Conservation (phyloP, 2,329 filamentous ascomycete genomes). For the Coniosporium tulheliwenetii region DNA sequence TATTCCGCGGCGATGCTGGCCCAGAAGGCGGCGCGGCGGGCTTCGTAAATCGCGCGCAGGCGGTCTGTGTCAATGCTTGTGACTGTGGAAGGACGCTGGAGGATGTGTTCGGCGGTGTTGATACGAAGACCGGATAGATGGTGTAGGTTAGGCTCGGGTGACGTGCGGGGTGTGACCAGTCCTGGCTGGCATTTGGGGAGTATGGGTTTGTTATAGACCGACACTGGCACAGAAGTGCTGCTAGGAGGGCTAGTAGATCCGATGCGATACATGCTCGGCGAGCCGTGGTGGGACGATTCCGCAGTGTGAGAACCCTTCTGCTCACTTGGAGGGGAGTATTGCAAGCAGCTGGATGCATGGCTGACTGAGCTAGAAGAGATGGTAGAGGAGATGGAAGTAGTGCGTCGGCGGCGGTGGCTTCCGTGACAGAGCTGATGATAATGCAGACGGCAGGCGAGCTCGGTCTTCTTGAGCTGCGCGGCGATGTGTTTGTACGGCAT, state of each 20-base stretch:
- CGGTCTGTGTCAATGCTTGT: background rate
- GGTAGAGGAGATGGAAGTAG: slow-evolving; percentile 48
- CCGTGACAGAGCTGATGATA: slow-evolving; percentile 67
- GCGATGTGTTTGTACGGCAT: slow-evolving; percentile 89
- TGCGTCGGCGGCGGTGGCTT: slow-evolving; percentile 64
- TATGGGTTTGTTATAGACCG: too few species aligned
- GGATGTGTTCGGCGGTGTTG: background rate
- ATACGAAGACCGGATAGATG: background rate
- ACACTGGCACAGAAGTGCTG: too few species aligned
- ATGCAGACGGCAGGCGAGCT: slow-evolving; percentile 73
- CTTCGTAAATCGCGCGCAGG: slow-evolving; percentile 1
- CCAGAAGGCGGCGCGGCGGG: slow-evolving; percentile 1
- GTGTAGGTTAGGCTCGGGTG: background rate
- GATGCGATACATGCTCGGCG: too few species aligned
- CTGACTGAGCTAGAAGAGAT: too few species aligned
- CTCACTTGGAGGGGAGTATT: too few species aligned
- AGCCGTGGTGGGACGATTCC: too few species aligned
- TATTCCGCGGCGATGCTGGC: slow-evolving; percentile 1
- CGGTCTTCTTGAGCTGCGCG: slow-evolving; percentile 71
- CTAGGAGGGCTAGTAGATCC: too few species aligned
- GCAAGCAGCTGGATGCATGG: too few species aligned
- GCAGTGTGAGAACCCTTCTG: too few species aligned
- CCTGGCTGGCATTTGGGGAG: too few species aligned
- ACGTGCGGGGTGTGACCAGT: background rate
- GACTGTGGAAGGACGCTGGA: background rate